Evolutionary conservation across 2,329 filamentous ascomycete genomes (phyloP), one percentile per base, ranked within the genome.

Genomic region (Claviceps digitariae): DNA sequence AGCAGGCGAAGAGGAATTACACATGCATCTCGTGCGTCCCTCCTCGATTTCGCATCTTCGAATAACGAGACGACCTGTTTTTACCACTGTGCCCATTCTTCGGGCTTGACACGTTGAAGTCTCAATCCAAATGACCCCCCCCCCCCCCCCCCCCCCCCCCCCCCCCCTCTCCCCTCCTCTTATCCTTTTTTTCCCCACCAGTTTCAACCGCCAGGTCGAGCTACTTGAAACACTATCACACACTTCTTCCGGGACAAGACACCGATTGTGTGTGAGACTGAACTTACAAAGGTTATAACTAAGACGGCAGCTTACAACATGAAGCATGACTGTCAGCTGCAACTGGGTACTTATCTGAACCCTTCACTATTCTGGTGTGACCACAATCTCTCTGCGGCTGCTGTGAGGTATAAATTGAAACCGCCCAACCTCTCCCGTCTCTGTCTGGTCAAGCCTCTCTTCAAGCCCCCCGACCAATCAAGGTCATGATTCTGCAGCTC

Each of bases 401-500:
- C 4, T n/a, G 8, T 9, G 25, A 46, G 23, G 25, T 21, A 47
- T 6, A n/a, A 20, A 13, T 25, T 10, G n/a, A 47, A 34, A 38
- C 34, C 34, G 12, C 3, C 13, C 3, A 38, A 34, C 10, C 31
- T 13, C 7, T 25, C 8, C 44, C 5, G 10, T 23, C 41, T 23
- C 41, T 15, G 9, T 13, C 20, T 15, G 20, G 2, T 41, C 38
- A 10, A 43, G 20, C n/a, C 20, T 9, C 49, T 12, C 4, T 29
- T 50, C 38, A 55, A 8, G 54, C 54, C 54, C 54, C 53, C 13
- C 43, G 43, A 13, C 54, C 54, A 29, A 55, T 44, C 47, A 55
- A 38, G 23, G 54, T 43, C 54, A 55, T 55, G 49, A 91, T 66
- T 5, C 68, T 78, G 38, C 83, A 83, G 48, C 90, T 90, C 15